Evolutionary conservation across 345 rosid species (phyloP), one percentile per base, ranked within the genome.

Genomic region (Dovyalis caffra): DNA sequence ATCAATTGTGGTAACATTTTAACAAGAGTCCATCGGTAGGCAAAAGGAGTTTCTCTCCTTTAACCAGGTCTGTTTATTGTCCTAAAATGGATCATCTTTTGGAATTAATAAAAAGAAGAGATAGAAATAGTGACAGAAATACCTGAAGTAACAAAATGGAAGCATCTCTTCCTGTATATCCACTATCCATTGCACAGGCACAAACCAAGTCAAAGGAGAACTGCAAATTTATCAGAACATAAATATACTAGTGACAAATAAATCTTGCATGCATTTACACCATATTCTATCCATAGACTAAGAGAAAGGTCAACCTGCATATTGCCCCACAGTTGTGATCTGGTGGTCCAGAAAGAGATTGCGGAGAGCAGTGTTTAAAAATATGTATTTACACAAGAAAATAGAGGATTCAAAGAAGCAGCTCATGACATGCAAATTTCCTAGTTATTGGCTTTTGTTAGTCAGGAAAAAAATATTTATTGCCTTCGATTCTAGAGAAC

Each of bases 101-200:
- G 51, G n/a, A 77, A 29, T 10, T 40, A 40, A 37, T 5, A 16
- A 70, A 12, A 26, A 64, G 38, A 21, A 33, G 40, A 25, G 63
- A 2, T 64, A 26, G 21, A 18, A 43, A 70, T 23, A 23, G 72
- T 47, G 60, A 66, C 4, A 6, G 53, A 18, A 14, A 69, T 74
- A 86, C 86, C 88, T 85, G 72, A 34, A 51, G 9, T 43, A 35
- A 25, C 70, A 68, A 56, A 66, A 56, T 53, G 15, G 61, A 28
- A 49, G 68, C 15, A 43, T 40, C 53, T 32, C 25, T 25, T 56
- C 63, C 60, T 56, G 57, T 20, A 29, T 62, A 76, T 77, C 73
- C 18, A 32, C 43, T 23, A 35, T 29, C 45, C 63, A 45, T 11
- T n/a, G 32, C 8, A 25, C n/a, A 63, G 51, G 68, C 38, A 16